Base-by-base conservation (phyloP, 306 rosid genomes). In the Prosopis cineraria region DNA sequence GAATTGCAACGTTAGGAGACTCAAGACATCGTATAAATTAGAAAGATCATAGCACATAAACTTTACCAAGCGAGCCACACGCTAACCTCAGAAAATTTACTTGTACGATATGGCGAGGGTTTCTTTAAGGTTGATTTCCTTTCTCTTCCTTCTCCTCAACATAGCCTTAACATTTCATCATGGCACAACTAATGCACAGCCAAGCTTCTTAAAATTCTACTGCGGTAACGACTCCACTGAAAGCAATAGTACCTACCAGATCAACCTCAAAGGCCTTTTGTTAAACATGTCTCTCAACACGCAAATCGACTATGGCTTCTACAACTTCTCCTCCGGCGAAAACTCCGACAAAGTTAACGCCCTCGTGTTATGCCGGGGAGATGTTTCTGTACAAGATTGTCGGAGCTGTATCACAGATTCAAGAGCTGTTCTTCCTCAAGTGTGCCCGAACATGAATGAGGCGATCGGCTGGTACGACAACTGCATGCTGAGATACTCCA, bases 161-260 rank as follows among this genome's bases (percentile, higher is more conserved):
- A 25, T n/a, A 50, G n/a, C 58, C 58, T 11, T 50, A 50, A 50
- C n/a, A 50, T 20, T 11, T 19, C 25, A 50, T n/a, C 58, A 19
- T 50, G 58, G 20, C 53, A 47, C 76, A 34, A 19, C 4, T 55
- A 9, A 5, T 24, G 86, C 70, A 30, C 78, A 59, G 43, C 24
- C 43, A 29, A 4, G 4, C 37, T 64, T 50, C 78, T 24, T n/a
- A 3, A 16, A 19, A 34, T 2, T 5, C 0, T 3, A 5, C 19
- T 85, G 84, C 34, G 85, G 85, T 1, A 75, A 76, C 55, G 76
- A 75, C 86, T 72, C 84, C 17, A 3, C 66, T 50, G 63, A 81
- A 45, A 8, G 14, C 31, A 55, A 10, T 55, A 55, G 62, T 55
- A 76, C 78, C 65, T 84, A 72, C 70, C 25, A 55, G 1, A 14